phyloP scores from a whole-genome alignment of 768 basidiomycete genomes.

The Chalciporus sphaerocephalus region DNA sequence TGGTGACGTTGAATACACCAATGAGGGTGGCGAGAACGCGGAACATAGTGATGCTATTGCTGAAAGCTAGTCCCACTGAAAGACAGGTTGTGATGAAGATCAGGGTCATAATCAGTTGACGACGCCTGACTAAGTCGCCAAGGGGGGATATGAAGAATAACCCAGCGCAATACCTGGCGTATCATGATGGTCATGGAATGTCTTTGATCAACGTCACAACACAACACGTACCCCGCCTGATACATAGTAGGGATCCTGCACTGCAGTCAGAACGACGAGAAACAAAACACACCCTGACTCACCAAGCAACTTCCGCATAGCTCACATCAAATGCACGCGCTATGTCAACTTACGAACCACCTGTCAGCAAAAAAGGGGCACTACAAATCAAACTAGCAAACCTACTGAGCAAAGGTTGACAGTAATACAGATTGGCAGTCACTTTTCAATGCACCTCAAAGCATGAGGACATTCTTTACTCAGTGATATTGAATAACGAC shows the following conservation, averaged over 20 bases:
- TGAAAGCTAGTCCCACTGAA: constrained; percentile 38
- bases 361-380: background rate
- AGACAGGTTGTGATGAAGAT: constrained; percentile 32
- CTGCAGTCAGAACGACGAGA: constrained; percentile 1
- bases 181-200: background rate
- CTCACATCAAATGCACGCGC: constrained; percentile 35
- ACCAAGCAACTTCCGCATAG: constrained; percentile 34
- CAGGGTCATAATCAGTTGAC: constrained; percentile 38
- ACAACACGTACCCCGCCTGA: constrained; percentile 53
- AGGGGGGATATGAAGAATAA: constrained; percentile 43
- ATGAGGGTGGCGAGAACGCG: constrained; percentile 35
- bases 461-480: too few relatives aligned
- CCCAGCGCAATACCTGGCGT: constrained; percentile 23
- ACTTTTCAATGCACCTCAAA: constrained; percentile 13
- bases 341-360: constrained; percentile 24
- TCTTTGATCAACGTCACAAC: background rate
- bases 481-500: constrained; percentile 3
- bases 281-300: background rate
- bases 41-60: constrained; percentile 31
- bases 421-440: constrained; percentile 76
- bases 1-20: constrained; percentile 38
- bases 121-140: constrained; percentile 43
- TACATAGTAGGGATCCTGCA: constrained; percentile 59
- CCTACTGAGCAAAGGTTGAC: constrained; percentile 72
- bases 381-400: constrained; percentile 3